phyloP scores from a whole-genome alignment of 2,329 filamentous ascomycete genomes.

The Epichloe hybrida region DNA sequence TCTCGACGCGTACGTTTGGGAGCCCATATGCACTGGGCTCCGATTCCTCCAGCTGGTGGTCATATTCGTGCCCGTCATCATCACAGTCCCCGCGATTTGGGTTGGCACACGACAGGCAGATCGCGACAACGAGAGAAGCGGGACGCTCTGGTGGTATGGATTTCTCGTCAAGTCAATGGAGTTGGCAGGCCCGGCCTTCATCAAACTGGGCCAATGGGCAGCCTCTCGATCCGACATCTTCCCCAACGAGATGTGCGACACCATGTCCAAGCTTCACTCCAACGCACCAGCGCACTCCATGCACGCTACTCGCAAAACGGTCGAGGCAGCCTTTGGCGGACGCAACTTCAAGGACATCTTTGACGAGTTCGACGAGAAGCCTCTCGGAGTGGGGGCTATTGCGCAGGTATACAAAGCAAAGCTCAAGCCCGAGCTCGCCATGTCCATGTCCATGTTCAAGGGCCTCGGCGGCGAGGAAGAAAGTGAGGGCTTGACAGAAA shows the following conservation, averaged over 20 bases:
- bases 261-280: constrained; percentile 92
- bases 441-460: constrained; percentile 44
- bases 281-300: constrained; percentile 87
- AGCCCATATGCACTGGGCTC: constrained; percentile 74
- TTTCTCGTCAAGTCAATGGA: constrained; percentile 88
- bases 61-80: constrained; percentile 85
- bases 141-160: constrained; percentile 88
- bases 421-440: constrained; percentile 64
- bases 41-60: constrained; percentile 77
- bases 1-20: constrained; percentile 61
- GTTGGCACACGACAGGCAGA: constrained; percentile 51
- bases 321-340: constrained; percentile 70
- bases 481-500: constrained; percentile 42
- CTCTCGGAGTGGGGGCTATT: constrained; percentile 87
- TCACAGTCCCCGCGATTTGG: constrained; percentile 69
- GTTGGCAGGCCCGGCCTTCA: constrained; percentile 84
- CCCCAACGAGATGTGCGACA: constrained; percentile 75
- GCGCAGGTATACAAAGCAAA: constrained; percentile 97
- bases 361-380: constrained; percentile 82
- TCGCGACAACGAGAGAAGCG: constrained; percentile 60
- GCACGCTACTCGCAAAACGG: constrained; percentile 61
- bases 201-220: constrained; percentile 98
- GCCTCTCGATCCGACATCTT: constrained; percentile 95
- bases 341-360: constrained; percentile 82
- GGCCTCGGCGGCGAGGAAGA: constrained; percentile 34